These are phyloP conservation scores for Psilocybe sp. DNA, from an alignment of 768 basidiomycete genomes.

Conservation along the genomic window DNA sequence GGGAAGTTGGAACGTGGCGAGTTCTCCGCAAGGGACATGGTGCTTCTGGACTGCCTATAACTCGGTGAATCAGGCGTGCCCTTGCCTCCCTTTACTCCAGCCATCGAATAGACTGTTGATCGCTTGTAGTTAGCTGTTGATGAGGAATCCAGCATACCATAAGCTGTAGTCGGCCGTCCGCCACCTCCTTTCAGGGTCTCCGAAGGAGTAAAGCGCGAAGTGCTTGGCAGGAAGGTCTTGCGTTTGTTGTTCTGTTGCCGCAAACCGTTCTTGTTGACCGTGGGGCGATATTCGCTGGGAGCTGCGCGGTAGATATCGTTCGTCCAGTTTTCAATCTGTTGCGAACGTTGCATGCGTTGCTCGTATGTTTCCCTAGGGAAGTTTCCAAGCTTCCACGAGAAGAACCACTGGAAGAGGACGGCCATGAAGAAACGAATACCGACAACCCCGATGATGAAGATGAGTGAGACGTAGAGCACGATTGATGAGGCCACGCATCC, in stretches of 20 bases:
- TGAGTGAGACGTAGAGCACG: slow-evolving; percentile 90
- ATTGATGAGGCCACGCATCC: slow-evolving; percentile 96
- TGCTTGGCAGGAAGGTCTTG: slow-evolving; percentile 64
- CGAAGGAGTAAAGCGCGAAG: slow-evolving; percentile 73
- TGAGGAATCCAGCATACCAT: slow-evolving; percentile 62
- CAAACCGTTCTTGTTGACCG: slow-evolving; percentile 72
- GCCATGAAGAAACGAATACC: slow-evolving; percentile 95
- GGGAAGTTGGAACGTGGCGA: slow-evolving; percentile 44
- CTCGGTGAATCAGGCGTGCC: slow-evolving; percentile 68
- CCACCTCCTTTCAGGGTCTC: slow-evolving; percentile 56
- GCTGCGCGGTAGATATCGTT: slow-evolving; percentile 94
- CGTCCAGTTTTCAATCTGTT: slow-evolving; percentile 95
- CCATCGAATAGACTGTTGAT: slow-evolving; percentile 48
- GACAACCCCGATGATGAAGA: slow-evolving; percentile 97
- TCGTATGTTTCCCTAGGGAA: slow-evolving; percentile 93
- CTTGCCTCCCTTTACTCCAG: slow-evolving; percentile 39
- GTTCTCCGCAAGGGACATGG: slow-evolving; percentile 67
- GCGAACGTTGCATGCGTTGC: slow-evolving; percentile 84
- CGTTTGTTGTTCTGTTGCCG: slow-evolving; percentile 45
- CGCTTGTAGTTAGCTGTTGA: slow-evolving; percentile 57
- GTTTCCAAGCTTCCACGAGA: slow-evolving; percentile 91
- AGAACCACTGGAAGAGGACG: slow-evolving; percentile 96
- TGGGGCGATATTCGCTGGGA: slow-evolving; percentile 87
- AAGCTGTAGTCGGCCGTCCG: slow-evolving; percentile 59
- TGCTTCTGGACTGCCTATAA: slow-evolving; percentile 75